Evolutionary conservation across 768 basidiomycete species (phyloP).

Genomic region (Russula earlei): DNA sequence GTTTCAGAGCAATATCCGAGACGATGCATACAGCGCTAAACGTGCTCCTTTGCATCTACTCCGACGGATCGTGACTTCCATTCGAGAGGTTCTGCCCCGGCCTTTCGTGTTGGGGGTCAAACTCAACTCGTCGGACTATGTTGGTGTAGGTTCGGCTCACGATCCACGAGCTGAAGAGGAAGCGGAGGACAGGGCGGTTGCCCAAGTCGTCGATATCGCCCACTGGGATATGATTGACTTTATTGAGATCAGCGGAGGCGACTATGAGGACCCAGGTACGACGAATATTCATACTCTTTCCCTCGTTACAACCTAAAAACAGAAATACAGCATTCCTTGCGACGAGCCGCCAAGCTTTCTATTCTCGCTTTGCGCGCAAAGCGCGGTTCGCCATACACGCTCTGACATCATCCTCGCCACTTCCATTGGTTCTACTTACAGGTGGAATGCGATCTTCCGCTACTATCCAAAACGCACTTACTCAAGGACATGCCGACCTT

Average conservation of each 20-base stretch:
- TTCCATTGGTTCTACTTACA: constrained; percentile 67
- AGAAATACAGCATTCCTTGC: constrained; percentile 23
- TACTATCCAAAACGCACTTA: constrained; percentile 45
- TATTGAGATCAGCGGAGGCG: constrained; percentile 82
- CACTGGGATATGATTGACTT: constrained; percentile 65
- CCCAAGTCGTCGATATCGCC: constrained; percentile 52
- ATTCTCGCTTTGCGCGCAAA: constrained; percentile 53
- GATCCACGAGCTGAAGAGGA: constrained; percentile 21
- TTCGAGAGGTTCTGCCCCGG: constrained; percentile 43
- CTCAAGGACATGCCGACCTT: constrained; percentile 52
- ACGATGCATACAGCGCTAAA: constrained; percentile 47
- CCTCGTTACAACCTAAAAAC: neutral
- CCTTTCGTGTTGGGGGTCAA: constrained; percentile 73
- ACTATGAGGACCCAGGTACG: constrained; percentile 71
- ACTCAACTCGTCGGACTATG: constrained; percentile 72
- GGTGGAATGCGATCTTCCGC: constrained; percentile 63
- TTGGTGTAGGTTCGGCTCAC: constrained; percentile 26
- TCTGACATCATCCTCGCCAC: constrained; percentile 21
- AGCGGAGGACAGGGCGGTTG: constrained; percentile 40
- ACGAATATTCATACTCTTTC: neutral
- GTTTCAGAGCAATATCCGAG: constrained; percentile 41
- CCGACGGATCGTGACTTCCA: constrained; percentile 41
- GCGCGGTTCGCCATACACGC: constrained; percentile 40
- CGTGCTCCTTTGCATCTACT: constrained; percentile 48
- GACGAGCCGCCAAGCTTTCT: constrained; percentile 59